A percentile compares a stretch with the other conserved stretches of the same genome.
Conservation (phyloP, 2,329 filamentous ascomycete species). For the Penicillium verrucosum region DNA sequence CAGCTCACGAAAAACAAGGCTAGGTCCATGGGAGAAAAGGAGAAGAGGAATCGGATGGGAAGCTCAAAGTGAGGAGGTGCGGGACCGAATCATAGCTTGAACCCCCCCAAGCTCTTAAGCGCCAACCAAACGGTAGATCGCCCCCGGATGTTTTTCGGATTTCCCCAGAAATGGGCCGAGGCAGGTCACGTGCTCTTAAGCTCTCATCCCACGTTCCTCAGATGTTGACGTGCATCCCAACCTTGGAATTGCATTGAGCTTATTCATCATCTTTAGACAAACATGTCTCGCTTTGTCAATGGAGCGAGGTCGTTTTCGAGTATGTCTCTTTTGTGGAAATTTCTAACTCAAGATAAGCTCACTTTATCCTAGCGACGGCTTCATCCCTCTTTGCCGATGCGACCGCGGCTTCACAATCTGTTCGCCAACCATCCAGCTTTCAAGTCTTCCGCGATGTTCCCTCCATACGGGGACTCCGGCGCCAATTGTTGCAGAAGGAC, state of each 20-base stretch:
- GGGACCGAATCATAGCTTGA: constrained; percentile 17
- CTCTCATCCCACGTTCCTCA: constrained; percentile 6
- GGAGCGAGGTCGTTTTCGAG: constrained; percentile 27
- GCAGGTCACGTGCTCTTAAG: constrained; percentile 19
- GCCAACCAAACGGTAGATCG: constrained; percentile 24
- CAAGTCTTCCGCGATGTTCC: constrained; percentile 71
- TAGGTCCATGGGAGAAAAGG: background rate
- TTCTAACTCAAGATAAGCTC: constrained; percentile 8
- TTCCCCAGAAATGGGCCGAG: constrained; percentile 31
- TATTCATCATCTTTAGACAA: constrained; percentile 2
- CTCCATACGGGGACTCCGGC: constrained; percentile 67
- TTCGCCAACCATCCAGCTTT: constrained; percentile 31
- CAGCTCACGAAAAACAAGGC: background rate
- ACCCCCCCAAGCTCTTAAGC: constrained; percentile 15
- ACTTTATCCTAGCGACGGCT: constrained; percentile 19
- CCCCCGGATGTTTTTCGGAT: constrained; percentile 17
- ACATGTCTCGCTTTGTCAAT: constrained; percentile 32
- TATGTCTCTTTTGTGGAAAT: constrained; percentile 17
- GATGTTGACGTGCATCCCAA: background rate
- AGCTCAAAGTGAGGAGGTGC: background rate
- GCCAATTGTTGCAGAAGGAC: constrained; percentile 61
- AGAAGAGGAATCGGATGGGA: background rate
- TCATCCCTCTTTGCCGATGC: constrained; percentile 25
- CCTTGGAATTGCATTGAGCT: background rate
- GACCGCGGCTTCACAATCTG: constrained; percentile 18